Base-by-base conservation (phyloP, 441 rosid genomes). In the Populus trichocarpa region DNA sequence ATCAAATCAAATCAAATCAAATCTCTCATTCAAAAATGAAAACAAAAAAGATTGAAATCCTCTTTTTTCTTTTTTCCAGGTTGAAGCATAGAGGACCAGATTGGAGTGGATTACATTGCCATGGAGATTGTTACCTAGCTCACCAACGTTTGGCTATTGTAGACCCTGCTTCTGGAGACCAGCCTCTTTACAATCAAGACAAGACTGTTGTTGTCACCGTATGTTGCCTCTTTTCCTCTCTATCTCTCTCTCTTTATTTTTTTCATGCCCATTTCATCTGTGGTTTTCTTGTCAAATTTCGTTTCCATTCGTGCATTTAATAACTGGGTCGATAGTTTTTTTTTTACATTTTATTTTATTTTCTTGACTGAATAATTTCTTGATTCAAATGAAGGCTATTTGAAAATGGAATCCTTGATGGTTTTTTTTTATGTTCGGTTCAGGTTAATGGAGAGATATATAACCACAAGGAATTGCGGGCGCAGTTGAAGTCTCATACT, bases 391-490 rank as follows among this genome's bases (percentile, higher is more conserved):
- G 69, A 67, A 25, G 69, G n/a, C 72, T 22, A 18, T 36, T 72
- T 50, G 65, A n/a, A 59, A n/a, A 59, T 59, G 11, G 25, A n/a
- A n/a, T 8, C 11, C 25, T 59, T 22, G 65, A 59, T 30, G 4
- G 3, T 59, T 59, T 59, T 42, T 59, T 8, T 59, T 59, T 8
- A 1, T 59, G 25, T n/a, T 9, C 11, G 65, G 65, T 85, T 64
- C 76, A 97, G 99, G 97, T 97, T 70, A 97, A 95, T 76, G 98
- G 99, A 36, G 99, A 97, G 89, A 97, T 97, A 83, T 97, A 95
- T 82, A 97, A 95, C 85, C 99, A 95, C 79, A 88, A 88, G 76
- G 75, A 79, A 30, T 83, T 97, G 86, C 88, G 91, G 72, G 92
- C 85, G 81, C 85, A 87, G 65, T 81, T 97, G 25, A 90, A 81